Conservation (phyloP, 108 stramenopile species). For the Cyclotella kingstonii region DNA sequence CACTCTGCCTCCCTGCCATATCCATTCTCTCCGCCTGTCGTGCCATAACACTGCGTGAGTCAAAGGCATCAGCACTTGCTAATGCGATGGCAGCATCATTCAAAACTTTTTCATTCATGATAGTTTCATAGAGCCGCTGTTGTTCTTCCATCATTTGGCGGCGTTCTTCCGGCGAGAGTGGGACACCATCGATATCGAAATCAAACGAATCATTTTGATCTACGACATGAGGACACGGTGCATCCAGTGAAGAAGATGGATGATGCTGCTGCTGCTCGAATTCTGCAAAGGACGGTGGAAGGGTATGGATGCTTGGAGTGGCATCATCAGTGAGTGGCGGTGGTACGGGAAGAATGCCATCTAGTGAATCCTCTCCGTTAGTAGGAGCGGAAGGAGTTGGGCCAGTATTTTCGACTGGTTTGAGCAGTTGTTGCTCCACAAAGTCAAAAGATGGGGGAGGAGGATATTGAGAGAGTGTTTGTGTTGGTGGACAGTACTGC, state of each 20-base stretch:
- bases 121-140: constrained; percentile 63
- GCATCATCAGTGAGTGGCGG: constrained; percentile 17
- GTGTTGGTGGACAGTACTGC: neutral
- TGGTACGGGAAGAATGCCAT: constrained; percentile 28
- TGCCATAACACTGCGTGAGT: constrained; percentile 25
- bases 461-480: neutral
- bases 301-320: constrained; percentile 12
- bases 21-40: constrained; percentile 24
- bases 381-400: constrained; percentile 22
- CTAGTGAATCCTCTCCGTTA: constrained; percentile 9
- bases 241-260: constrained; percentile 7
- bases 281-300: constrained; percentile 62
- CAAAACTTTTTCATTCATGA: constrained; percentile 56
- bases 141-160: constrained; percentile 74
- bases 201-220: constrained; percentile 46
- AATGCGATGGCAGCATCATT: constrained; percentile 52
- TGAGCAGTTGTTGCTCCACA: constrained; percentile 11
- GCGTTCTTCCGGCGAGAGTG: constrained; percentile 51
- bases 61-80: constrained; percentile 36
- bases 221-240: constrained; percentile 3
- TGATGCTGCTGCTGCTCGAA: constrained; percentile 47
- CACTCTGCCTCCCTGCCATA: constrained; percentile 29
- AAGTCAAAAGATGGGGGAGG: constrained; percentile 62
- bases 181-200: constrained; percentile 44
- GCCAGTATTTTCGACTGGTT: neutral